Evolutionary conservation across 2,329 filamentous ascomycete species (phyloP).

Genomic region (Ophiobolus disseminans): DNA sequence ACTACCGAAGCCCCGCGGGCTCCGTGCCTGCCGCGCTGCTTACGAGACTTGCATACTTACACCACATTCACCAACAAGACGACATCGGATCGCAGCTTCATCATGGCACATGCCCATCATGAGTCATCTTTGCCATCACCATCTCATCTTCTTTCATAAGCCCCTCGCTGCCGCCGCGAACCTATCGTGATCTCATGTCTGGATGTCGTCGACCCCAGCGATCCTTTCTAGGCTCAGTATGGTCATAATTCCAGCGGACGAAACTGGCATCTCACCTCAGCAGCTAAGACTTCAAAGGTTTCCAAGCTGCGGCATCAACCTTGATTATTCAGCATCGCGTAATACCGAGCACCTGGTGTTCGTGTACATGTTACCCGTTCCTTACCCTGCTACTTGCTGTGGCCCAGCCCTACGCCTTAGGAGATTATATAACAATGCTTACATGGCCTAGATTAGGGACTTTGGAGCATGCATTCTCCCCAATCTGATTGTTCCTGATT

Average conservation of each 20-base stretch:
- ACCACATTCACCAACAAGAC: too few relatives aligned
- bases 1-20: too few relatives aligned
- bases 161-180: neutral
- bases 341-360: neutral
- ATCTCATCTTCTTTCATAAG: neutral
- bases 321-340: neutral
- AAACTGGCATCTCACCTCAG: constrained; percentile 3
- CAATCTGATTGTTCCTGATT: too few relatives aligned
- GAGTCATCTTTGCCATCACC: neutral
- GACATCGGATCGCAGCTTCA: too few relatives aligned
- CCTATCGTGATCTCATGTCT: neutral
- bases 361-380: too few relatives aligned
- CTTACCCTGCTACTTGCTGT: too few relatives aligned
- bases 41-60: too few relatives aligned
- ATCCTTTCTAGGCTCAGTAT: neutral
- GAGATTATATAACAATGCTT: too few relatives aligned
- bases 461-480: too few relatives aligned
- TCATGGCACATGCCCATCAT: neutral
- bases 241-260: neutral
- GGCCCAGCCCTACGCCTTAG: too few relatives aligned
- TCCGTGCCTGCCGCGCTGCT: too few relatives aligned
- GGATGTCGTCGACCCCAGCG: neutral
- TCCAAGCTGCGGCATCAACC: neutral
- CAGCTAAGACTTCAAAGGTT: neutral
- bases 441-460: too few relatives aligned